Conservation (phyloP, 306 rosid genomes). For the Calophaca sinica region DNA sequence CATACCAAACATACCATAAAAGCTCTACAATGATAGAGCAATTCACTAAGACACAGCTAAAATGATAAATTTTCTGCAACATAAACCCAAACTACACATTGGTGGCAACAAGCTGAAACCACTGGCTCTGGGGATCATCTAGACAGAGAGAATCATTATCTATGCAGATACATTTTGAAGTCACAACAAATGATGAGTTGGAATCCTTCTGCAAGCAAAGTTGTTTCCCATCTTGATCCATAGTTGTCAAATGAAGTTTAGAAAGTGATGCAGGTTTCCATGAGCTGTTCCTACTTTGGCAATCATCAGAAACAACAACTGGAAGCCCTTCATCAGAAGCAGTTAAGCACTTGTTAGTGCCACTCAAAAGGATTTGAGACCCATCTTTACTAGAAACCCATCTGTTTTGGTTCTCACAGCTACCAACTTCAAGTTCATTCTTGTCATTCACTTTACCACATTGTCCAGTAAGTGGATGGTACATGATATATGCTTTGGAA, state of each 20-base stretch:
- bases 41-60: not conserved
- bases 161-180: constrained; percentile 57
- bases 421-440: constrained; percentile 53
- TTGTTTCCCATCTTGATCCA: constrained; percentile 13
- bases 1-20: no score
- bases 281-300: constrained; percentile 43
- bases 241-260: constrained; percentile 58
- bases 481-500: constrained; percentile 42
- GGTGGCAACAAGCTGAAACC: constrained; percentile 59
- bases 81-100: constrained; percentile 47
- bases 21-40: no score
- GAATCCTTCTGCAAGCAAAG: constrained; percentile 53
- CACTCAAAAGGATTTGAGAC: constrained; percentile 33
- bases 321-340: constrained; percentile 48
- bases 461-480: constrained; percentile 53
- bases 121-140: constrained; percentile 57
- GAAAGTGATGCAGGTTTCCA: constrained; percentile 52
- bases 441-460: constrained; percentile 51
- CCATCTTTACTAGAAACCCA: constrained; percentile 44
- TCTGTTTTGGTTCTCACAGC: constrained; percentile 44
- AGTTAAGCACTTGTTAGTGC: constrained; percentile 43
- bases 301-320: constrained; percentile 46
- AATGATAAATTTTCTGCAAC: not conserved
- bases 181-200: constrained; percentile 47
- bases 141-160: constrained; percentile 52